Conservation (phyloP, 2,329 filamentous ascomycete genomes). For the Fusarium secorum region DNA sequence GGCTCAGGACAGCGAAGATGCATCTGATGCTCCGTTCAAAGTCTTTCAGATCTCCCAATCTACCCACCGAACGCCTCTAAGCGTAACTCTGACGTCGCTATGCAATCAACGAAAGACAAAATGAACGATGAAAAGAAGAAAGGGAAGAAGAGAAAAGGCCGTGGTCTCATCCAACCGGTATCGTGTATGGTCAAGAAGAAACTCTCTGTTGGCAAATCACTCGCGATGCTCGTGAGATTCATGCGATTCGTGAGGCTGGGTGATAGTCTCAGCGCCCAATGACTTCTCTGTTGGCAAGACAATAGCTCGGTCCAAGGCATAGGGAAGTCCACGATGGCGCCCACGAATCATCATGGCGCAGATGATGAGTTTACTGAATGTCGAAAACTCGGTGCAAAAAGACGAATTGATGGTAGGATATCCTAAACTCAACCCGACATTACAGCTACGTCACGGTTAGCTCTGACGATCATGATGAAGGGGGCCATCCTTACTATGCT, state of each 20-base stretch:
- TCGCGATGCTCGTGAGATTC: conserved; percentile 28
- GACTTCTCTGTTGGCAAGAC: conserved; percentile 42
- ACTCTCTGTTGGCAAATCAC: background rate
- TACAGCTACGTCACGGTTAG: conserved; percentile 41
- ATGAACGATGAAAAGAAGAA: background rate
- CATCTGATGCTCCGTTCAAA: background rate
- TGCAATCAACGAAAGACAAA: background rate
- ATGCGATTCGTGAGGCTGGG: background rate
- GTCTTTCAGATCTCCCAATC: background rate
- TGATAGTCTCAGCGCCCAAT: conserved; percentile 16
- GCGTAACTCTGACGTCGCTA: background rate
- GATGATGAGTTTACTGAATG: conserved; percentile 49
- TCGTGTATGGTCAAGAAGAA: background rate
- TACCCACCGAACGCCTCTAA: conserved; percentile 10
- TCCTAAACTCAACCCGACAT: conserved; percentile 49
- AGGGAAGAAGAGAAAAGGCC: background rate
- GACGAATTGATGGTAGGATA: conserved; percentile 44
- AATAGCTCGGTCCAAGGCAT: conserved; percentile 47
- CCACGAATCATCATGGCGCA: conserved; percentile 51
- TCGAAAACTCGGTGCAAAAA: conserved; percentile 44
- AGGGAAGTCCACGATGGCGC: conserved; percentile 48
- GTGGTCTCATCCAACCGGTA: background rate
- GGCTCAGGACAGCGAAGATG: background rate
- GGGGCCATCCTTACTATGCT: conserved; percentile 42
- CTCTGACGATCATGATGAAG: too few relatives aligned